Evolutionary conservation across 192 early-diverging fungal species (phyloP).

Genomic region (Linderina pennispora): DNA sequence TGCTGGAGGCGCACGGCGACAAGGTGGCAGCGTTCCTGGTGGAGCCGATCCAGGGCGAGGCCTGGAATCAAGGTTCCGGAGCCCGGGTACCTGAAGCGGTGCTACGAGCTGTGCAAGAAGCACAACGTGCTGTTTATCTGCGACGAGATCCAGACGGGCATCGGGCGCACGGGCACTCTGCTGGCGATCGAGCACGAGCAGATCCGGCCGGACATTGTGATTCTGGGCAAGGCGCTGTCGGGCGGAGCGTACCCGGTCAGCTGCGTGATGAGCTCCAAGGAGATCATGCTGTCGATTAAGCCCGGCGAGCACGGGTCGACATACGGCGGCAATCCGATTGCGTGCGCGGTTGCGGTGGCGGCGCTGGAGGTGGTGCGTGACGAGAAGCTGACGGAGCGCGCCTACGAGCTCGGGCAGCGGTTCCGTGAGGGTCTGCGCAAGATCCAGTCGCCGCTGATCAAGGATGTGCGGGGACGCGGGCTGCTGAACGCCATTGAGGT

Average conservation of each 20-base stretch:
- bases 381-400: conserved; percentile 79
- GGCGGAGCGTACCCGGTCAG: conserved; percentile 96
- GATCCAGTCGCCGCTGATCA: conserved; percentile 73
- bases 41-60: conserved; percentile 99
- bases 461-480: conserved; percentile 83
- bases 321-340: conserved; percentile 96
- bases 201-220: conserved; percentile 87
- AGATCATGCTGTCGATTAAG: conserved; percentile 75
- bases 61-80: conserved; percentile 94
- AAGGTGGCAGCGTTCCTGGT: conserved; percentile 91
- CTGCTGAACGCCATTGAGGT: conserved; percentile 96
- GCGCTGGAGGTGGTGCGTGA: conserved; percentile 94
- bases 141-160: conserved; percentile 98
- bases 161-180: conserved; percentile 91
- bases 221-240: conserved; percentile 97
- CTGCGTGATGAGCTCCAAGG: conserved; percentile 80
- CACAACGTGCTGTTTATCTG: conserved; percentile 97
- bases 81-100: conserved; percentile 81
- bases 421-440: conserved; percentile 75
- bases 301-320: conserved; percentile 96
- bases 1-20: conserved; percentile 74
- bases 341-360: conserved; percentile 88
- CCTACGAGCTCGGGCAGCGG: conserved; percentile 69
- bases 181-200: conserved; percentile 91
- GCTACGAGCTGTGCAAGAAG: conserved; percentile 90